Base-by-base conservation (phyloP, 192 early-diverging fungal species). In the Mortierella hygrophila region DNA sequence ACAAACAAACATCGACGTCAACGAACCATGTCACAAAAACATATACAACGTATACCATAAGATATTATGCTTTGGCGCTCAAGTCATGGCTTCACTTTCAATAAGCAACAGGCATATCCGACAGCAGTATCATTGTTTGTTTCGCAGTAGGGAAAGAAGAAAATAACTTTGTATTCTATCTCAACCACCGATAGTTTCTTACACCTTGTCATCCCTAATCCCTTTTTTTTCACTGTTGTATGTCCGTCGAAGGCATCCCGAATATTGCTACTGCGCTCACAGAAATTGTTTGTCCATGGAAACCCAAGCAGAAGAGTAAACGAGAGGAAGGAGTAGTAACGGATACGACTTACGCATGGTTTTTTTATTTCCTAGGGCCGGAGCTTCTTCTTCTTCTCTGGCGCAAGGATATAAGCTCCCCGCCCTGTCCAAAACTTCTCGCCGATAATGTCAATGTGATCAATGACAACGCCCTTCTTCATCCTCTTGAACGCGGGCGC, bases 371-470 rank as follows among this genome's bases (percentile, higher is more conserved):
- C 23, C 16, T 46, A 72, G 5, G 81, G 40, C 49, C 68, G 47
- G 47, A 70, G 35, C 44, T 79, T 80, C 68, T 86, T 86, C 63
- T 77, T 85, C 54, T 86, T 86, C 44, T 86, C 84, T 2, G 84
- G 79, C 26, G 79, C 79, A 29, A 86, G 49, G 63, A 86, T 81
- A 69, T 86, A 86, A 4, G 78, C 84, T 6, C 84, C 84, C 38
- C 91, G 87, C 23, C 91, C 80, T 16, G 91, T 83, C 96, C 96
- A 97, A 79, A 97, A 97, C 74, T 85, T 88, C 21, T 94, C 90
- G 54, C 90, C 85, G 85, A 97, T 96, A 69, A 97, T 95, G 79
- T 97, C 96, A 44, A 92, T 93, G 79, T 95, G 90, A 26, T 91
- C 68, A 38, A 90, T 89, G 26, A 84, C 82, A 21, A 94, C 90